Conservation (phyloP, 768 basidiomycete genomes). For the Boletellus ananiceps region DNA sequence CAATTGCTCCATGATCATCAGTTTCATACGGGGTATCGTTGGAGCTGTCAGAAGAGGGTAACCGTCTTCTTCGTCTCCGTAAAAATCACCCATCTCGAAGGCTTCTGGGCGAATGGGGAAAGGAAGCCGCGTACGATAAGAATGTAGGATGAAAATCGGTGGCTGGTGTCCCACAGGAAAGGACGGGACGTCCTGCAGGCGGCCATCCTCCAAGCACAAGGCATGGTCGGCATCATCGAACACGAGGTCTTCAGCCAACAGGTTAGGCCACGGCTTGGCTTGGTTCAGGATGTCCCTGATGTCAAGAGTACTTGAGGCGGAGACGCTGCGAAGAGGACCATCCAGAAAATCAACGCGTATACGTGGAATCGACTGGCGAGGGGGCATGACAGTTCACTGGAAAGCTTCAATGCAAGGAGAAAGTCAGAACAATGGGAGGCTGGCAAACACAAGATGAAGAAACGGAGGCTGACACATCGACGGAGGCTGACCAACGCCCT, state of each 20-base stretch:
- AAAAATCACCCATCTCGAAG: slow-evolving; percentile 18
- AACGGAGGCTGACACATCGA: slow-evolving; percentile 19
- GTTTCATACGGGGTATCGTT: slow-evolving; percentile 34
- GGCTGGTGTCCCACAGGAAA: slow-evolving; percentile 29
- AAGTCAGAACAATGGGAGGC: slow-evolving; percentile 7
- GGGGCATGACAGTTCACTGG: slow-evolving; percentile 16
- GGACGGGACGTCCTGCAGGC: slow-evolving; percentile 24
- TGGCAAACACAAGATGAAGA: background rate
- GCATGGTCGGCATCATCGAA: slow-evolving; percentile 12
- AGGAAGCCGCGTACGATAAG: slow-evolving; percentile 21
- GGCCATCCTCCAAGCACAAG: slow-evolving; percentile 9
- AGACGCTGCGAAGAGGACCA: slow-evolving; percentile 8
- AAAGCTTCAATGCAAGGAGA: slow-evolving; percentile 2
- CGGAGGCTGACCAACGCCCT: slow-evolving; percentile 22
- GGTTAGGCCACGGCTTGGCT: slow-evolving; percentile 9
- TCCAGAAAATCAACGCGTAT: slow-evolving; percentile 20
- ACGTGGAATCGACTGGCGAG: slow-evolving; percentile 15
- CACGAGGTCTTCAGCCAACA: slow-evolving; percentile 22
- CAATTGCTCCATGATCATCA: slow-evolving; percentile 33
- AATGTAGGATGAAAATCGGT: slow-evolving; percentile 25
- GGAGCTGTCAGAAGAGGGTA: slow-evolving; percentile 26
- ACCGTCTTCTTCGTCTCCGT: slow-evolving; percentile 14
- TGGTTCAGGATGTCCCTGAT: slow-evolving; percentile 20
- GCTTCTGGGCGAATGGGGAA: slow-evolving; percentile 20
- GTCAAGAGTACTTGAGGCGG: slow-evolving; percentile 25